Conservation (phyloP, 352 stramenopile species). For the Pythium myriotylum region DNA sequence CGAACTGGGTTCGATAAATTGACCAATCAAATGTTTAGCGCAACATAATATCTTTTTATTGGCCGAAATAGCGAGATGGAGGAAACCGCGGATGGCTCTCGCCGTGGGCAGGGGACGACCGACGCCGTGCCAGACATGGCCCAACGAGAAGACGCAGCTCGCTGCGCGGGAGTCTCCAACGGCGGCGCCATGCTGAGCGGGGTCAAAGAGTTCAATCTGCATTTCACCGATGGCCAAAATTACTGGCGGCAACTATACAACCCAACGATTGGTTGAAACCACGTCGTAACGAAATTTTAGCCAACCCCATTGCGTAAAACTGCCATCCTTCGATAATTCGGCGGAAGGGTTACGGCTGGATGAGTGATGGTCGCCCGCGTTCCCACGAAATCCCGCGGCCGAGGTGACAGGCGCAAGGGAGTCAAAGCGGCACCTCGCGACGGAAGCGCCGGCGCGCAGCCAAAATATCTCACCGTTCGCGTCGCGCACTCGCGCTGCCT, state of each 20-base stretch:
- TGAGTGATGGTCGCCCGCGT: conserved; percentile 32
- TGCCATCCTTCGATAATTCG: conserved; percentile 21
- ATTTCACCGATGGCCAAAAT: too few species aligned
- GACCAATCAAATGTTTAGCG: conserved; percentile 43
- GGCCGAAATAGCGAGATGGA: conserved; percentile 20
- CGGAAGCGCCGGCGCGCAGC: not conserved
- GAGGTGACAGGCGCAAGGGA: conserved; percentile 14
- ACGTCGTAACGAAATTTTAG: conserved; percentile 7
- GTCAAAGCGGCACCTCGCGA: conserved; percentile 6
- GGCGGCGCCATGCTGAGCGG: too few species aligned
- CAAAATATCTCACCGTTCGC: conserved; percentile 13
- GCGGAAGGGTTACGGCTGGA: not conserved
- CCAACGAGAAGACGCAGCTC: too few species aligned
- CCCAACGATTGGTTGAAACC: too few species aligned
- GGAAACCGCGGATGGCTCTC: too few species aligned
- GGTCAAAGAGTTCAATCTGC: too few species aligned
- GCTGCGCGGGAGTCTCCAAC: too few species aligned
- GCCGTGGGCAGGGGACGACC: too few species aligned
- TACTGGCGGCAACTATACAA: too few species aligned
- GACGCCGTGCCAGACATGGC: too few species aligned
- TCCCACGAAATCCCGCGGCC: conserved; percentile 23
- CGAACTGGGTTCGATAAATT: conserved; percentile 31
- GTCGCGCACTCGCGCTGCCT: not conserved
- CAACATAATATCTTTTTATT: conserved; percentile 11
- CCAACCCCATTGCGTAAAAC: conserved; percentile 11